A percentile compares a stretch with the other conserved stretches of the same genome.
phyloP scores from a whole-genome alignment of 345 rosid genomes.

The Excoecaria agallocha region DNA sequence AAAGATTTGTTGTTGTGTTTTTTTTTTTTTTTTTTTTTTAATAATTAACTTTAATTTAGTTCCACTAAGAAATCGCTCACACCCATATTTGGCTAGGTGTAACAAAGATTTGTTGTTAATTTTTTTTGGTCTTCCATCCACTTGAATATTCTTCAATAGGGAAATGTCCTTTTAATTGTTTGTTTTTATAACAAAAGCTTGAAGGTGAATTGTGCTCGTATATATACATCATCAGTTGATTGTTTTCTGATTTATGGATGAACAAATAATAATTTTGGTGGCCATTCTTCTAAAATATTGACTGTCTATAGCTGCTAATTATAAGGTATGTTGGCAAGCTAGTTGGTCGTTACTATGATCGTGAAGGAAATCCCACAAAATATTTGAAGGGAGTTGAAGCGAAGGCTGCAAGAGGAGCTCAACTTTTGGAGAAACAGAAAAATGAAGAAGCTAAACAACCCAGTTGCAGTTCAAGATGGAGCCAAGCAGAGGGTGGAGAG shows the following conservation, averaged over 20 bases:
- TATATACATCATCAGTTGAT: too few relatives aligned
- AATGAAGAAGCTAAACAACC: conserved; percentile 83
- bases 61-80: too few relatives aligned
- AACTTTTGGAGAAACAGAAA: conserved; percentile 87
- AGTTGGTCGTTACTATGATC: conserved; percentile 80
- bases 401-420: conserved; percentile 89
- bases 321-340: conserved; percentile 78
- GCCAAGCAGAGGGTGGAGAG: conserved; percentile 89
- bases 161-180: not conserved
- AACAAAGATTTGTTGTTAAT: too few relatives aligned
- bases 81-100: too few relatives aligned
- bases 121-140: too few relatives aligned
- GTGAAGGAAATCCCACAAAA: conserved; percentile 78
- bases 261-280: too few relatives aligned
- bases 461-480: conserved; percentile 91
- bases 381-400: conserved; percentile 90
- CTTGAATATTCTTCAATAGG: not conserved
- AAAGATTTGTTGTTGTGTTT: too few relatives aligned
- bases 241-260: too few relatives aligned
- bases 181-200: not conserved
- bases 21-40: too few relatives aligned
- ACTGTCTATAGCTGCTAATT: not conserved
- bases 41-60: too few relatives aligned
- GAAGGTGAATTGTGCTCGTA: too few relatives aligned
- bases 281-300: not conserved